A percentile compares a stretch with the other conserved stretches of the same genome.
Evolutionary conservation across 495 filamentous ascomycete species (phyloP).

Genomic region (Aspergillus wentii): DNA sequence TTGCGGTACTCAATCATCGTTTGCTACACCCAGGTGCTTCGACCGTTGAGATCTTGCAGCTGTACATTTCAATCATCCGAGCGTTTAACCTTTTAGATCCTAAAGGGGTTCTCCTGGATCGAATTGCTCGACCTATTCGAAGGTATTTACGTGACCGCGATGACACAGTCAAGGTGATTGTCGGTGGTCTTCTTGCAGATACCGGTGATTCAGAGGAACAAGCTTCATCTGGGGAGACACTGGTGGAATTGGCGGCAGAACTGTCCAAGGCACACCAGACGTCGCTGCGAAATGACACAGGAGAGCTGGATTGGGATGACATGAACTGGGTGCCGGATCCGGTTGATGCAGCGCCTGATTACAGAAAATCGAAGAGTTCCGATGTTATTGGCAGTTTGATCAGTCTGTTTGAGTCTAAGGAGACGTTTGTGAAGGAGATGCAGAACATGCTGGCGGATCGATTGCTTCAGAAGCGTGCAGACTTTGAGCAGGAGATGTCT

Average conservation of each 20-base stretch:
- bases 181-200: conserved; percentile 76
- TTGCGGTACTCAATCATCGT: conserved; percentile 58
- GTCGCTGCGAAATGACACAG: conserved; percentile 45
- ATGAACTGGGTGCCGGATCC: conserved; percentile 90
- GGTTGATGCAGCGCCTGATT: conserved; percentile 87
- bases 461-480: conserved; percentile 63
- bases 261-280: conserved; percentile 57
- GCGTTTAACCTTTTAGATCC: conserved; percentile 86
- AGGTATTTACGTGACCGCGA: conserved; percentile 89
- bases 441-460: conserved; percentile 78
- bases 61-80: conserved; percentile 90
- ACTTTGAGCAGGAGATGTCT: conserved; percentile 70
- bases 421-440: conserved; percentile 91
- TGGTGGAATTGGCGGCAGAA: conserved; percentile 72
- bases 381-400: conserved; percentile 93
- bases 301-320: conserved; percentile 82
- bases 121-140: conserved; percentile 77
- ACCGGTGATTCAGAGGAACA: conserved; percentile 43
- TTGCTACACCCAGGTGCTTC: conserved; percentile 85
- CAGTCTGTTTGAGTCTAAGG: conserved; percentile 77
- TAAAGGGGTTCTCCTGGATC: conserved; percentile 83
- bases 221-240: conserved; percentile 38
- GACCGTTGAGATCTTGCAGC: conserved; percentile 80
- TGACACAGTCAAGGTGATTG: conserved; percentile 83
- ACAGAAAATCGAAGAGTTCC: conserved; percentile 77